Evolutionary conservation across 2,329 filamentous ascomycete genomes (phyloP).

Genomic region (Pleomassaria siparia): DNA sequence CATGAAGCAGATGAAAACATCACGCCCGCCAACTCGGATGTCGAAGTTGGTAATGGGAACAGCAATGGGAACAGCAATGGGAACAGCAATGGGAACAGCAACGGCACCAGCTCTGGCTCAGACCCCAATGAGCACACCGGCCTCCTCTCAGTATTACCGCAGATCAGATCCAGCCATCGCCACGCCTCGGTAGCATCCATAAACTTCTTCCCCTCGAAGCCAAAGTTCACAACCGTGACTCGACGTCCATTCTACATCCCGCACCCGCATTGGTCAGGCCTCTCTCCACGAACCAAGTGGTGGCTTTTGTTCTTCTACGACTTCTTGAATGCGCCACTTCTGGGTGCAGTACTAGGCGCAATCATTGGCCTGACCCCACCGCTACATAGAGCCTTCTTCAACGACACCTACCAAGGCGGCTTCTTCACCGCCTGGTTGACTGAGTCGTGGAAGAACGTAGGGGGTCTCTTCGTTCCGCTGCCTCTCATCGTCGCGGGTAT

Average conservation of each 20-base stretch:
- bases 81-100: slow-evolving; percentile 1
- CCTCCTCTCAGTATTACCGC: not conserved
- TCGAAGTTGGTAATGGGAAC: slow-evolving; percentile 1
- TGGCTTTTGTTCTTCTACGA: slow-evolving; percentile 35
- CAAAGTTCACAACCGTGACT: slow-evolving; percentile 22
- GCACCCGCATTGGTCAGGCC: slow-evolving; percentile 20
- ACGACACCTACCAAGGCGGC: slow-evolving; percentile 24
- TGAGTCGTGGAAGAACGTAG: slow-evolving; percentile 30
- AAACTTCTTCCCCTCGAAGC: slow-evolving; percentile 35
- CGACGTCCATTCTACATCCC: slow-evolving; percentile 31
- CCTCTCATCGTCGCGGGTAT: slow-evolving; percentile 34
- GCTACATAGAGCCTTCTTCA: slow-evolving; percentile 30
- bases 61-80: not conserved
- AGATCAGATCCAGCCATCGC: slow-evolving; percentile 9
- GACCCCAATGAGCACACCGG: slow-evolving; percentile 2
- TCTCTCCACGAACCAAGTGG: slow-evolving; percentile 29
- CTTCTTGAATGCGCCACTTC: slow-evolving; percentile 34
- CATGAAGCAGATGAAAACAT: slow-evolving; percentile 1
- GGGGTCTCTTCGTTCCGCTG: slow-evolving; percentile 29
- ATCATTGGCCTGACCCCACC: slow-evolving; percentile 29
- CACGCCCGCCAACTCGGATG: not conserved
- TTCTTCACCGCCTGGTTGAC: slow-evolving; percentile 36
- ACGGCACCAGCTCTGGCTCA: not conserved
- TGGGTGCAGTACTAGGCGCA: slow-evolving; percentile 27
- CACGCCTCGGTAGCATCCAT: slow-evolving; percentile 21